Conservation (phyloP, 2,329 filamentous ascomycete genomes). For the Cercospora berteroae region DNA sequence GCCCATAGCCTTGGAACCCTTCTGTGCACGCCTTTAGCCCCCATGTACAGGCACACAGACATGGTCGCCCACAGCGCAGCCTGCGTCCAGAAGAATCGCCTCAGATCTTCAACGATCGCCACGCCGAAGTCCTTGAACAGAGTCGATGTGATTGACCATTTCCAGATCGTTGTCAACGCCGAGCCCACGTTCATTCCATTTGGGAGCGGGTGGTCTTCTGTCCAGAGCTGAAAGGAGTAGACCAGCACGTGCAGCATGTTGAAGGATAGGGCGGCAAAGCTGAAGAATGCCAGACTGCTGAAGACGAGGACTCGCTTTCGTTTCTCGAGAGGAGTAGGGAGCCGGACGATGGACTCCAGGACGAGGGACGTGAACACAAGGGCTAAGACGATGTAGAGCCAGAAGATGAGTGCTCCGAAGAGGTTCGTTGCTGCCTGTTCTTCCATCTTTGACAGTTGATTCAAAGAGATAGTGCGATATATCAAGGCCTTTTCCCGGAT, state of each 20-base stretch:
- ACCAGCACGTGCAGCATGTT: slow-evolving; percentile 39
- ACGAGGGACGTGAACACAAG: slow-evolving; percentile 28
- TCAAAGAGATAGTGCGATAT: too few relatives aligned
- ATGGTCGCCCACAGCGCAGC: slow-evolving; percentile 30
- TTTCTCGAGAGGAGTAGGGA: neutral
- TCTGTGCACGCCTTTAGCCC: slow-evolving; percentile 30
- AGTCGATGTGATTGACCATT: slow-evolving; percentile 36
- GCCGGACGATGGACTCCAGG: slow-evolving; percentile 22
- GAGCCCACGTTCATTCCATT: neutral
- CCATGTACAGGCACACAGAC: slow-evolving; percentile 33
- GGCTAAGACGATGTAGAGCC: slow-evolving; percentile 36
- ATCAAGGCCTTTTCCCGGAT: neutral
- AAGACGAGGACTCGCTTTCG: slow-evolving; percentile 22
- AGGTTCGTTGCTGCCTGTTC: slow-evolving; percentile 21
- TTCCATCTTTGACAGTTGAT: neutral
- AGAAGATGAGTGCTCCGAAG: slow-evolving; percentile 36
- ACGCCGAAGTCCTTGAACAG: slow-evolving; percentile 37
- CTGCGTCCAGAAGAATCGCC: slow-evolving; percentile 31
- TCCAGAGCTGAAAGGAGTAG: slow-evolving; percentile 36
- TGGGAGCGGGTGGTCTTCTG: neutral
- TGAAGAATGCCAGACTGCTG: slow-evolving; percentile 29
- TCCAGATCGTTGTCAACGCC: slow-evolving; percentile 23
- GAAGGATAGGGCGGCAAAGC: slow-evolving; percentile 35
- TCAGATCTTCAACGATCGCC: slow-evolving; percentile 30
- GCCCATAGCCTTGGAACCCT: slow-evolving; percentile 34